Evolutionary conservation across 371 early-diverging fungal species (phyloP).

Genomic region (Apophysomyces ossiformis): DNA sequence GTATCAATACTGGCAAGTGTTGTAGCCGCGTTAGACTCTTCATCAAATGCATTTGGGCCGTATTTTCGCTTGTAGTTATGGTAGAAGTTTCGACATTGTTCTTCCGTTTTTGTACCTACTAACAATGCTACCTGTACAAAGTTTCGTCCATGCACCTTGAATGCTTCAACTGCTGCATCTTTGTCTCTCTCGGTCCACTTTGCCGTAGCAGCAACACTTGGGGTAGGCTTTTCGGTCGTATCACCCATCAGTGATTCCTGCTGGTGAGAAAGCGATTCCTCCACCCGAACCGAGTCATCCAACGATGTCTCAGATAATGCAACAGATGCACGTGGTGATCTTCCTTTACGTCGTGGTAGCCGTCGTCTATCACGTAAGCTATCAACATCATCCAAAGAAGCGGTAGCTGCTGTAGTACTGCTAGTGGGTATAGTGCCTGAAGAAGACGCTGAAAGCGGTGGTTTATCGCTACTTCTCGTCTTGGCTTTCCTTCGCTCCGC

Average conservation of each 20-base stretch:
- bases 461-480: slow-evolving; percentile 18
- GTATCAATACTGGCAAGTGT: neutral
- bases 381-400: slow-evolving; percentile 7
- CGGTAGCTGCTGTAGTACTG: neutral
- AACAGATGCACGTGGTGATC: slow-evolving; percentile 29
- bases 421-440: slow-evolving; percentile 1
- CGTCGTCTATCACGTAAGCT: slow-evolving; percentile 19
- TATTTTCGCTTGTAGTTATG: slow-evolving; percentile 75
- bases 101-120: slow-evolving; percentile 80
- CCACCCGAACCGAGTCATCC: neutral
- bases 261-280: slow-evolving; percentile 1
- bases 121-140: slow-evolving; percentile 72
- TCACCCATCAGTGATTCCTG: neutral
- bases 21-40: slow-evolving; percentile 36
- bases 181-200: slow-evolving; percentile 81
- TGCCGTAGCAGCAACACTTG: slow-evolving; percentile 41
- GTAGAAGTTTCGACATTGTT: slow-evolving; percentile 82
- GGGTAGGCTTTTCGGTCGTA: neutral
- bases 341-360: slow-evolving; percentile 29
- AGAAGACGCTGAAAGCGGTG: slow-evolving; percentile 16
- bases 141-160: slow-evolving; percentile 74
- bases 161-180: slow-evolving; percentile 73
- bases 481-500: slow-evolving; percentile 39
- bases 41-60: slow-evolving; percentile 66
- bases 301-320: neutral